phyloP scores from a whole-genome alignment of 1,284 basidiomycete genomes.

The Ceratobasidium sp. region DNA sequence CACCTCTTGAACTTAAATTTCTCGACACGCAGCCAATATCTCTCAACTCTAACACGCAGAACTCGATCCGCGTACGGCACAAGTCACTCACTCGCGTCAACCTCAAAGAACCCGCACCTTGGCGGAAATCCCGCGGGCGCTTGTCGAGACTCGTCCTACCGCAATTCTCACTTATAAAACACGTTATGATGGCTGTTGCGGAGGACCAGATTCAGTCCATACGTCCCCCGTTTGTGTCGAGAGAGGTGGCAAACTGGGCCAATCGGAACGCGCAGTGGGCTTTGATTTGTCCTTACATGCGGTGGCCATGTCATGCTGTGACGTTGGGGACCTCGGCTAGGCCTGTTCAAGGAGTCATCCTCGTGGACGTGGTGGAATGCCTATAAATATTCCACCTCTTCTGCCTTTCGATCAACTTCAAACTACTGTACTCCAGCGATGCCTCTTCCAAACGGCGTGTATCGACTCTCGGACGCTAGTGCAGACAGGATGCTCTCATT shows the following conservation, averaged over 20 bases:
- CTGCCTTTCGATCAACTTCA: constrained; percentile 1
- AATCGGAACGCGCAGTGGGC: not conserved
- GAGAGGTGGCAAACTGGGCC: not conserved
- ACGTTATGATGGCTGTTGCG: not conserved
- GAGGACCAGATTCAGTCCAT: not conserved
- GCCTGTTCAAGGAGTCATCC: not conserved
- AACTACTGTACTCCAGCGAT: not conserved
- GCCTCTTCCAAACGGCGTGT: constrained; percentile 22
- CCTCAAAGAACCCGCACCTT: not conserved
- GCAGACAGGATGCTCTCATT: not conserved
- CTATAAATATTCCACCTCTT: constrained; percentile 23
- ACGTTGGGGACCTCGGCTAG: not conserved
- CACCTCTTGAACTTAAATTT: no score
- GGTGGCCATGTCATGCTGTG: not conserved
- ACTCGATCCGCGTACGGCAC: not conserved
- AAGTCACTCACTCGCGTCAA: constrained; percentile 12
- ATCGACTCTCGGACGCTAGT: not conserved
- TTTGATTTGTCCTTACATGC: not conserved
- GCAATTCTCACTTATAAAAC: constrained; percentile 11
- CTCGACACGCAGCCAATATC: not conserved
- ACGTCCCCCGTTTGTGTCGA: not conserved
- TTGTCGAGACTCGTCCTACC: not conserved
- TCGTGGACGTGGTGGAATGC: not conserved
- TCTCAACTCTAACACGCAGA: not conserved
- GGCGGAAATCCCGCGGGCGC: constrained; percentile 2